Conservation (phyloP, 345 rosid genomes). For the Citrus glauca region DNA sequence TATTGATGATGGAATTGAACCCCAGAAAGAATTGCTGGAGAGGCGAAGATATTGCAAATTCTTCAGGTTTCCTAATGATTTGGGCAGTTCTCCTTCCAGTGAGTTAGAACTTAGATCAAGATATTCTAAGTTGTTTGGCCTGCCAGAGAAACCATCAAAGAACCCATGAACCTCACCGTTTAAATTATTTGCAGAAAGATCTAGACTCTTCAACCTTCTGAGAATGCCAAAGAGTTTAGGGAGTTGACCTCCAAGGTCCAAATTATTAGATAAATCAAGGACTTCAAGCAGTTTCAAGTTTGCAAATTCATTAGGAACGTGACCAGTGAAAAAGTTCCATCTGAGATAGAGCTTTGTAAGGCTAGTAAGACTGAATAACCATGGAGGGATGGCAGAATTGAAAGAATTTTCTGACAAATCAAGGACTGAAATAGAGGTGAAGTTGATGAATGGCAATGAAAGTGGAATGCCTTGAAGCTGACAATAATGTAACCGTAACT, state of each 20-base stretch:
- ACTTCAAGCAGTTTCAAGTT: conserved; percentile 26
- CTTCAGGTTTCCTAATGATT: conserved; percentile 39
- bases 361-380: conserved; percentile 51
- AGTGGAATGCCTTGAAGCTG: conserved; percentile 33
- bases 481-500: conserved; percentile 32
- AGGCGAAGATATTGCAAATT: conserved; percentile 36
- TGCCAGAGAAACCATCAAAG: conserved; percentile 26
- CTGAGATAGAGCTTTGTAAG: conserved; percentile 37
- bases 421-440: conserved; percentile 51
- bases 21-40: conserved; percentile 37
- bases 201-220: conserved; percentile 29
- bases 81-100: conserved; percentile 39
- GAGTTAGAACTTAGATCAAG: conserved; percentile 39
- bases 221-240: conserved; percentile 36
- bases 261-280: conserved; percentile 40
- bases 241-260: conserved; percentile 35
- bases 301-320: conserved; percentile 36
- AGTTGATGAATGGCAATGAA: conserved; percentile 28
- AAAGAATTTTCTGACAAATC: conserved; percentile 50
- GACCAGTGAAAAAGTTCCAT: conserved; percentile 35
- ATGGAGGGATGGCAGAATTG: conserved; percentile 33
- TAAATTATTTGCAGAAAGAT: conserved; percentile 48
- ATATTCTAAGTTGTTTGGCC: conserved; percentile 25
- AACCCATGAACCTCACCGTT: conserved; percentile 37
- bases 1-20: conserved; percentile 43